phyloP scores from a whole-genome alignment of 805 yeast genomes.

The Hemisphaericaspora nanyangensis region DNA sequence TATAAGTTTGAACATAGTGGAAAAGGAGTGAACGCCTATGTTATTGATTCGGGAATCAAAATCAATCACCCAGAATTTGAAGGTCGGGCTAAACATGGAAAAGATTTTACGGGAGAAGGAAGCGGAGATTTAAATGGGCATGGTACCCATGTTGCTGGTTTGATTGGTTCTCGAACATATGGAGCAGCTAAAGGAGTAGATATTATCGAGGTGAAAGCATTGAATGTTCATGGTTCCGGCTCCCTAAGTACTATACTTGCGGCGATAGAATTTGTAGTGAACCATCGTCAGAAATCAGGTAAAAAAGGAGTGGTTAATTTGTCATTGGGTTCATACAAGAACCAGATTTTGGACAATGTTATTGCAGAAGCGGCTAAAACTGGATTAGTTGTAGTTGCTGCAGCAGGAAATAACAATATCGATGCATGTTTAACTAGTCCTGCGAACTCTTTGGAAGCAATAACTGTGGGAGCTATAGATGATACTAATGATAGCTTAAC shows the following conservation, averaged over 20 bases:
- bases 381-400: slow-evolving; percentile 71
- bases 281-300: slow-evolving; percentile 42
- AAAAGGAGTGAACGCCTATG: slow-evolving; percentile 63
- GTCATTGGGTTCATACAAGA: slow-evolving; percentile 73
- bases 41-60: slow-evolving; percentile 79
- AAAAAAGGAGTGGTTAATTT: slow-evolving; percentile 65
- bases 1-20: slow-evolving; percentile 51
- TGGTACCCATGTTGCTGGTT: slow-evolving; percentile 57
- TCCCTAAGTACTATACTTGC: slow-evolving; percentile 60
- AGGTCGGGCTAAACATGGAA: slow-evolving; percentile 57
- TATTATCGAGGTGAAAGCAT: slow-evolving; percentile 70
- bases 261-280: slow-evolving; percentile 65
- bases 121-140: slow-evolving; percentile 52
- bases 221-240: slow-evolving; percentile 68
- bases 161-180: slow-evolving; percentile 46
- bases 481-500: slow-evolving; percentile 70
- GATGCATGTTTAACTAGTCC: slow-evolving; percentile 87
- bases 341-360: slow-evolving; percentile 66
- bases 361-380: slow-evolving; percentile 68
- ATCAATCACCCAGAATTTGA: slow-evolving; percentile 59
- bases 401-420: slow-evolving; percentile 80
- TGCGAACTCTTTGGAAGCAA: slow-evolving; percentile 67
- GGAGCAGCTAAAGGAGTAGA: slow-evolving; percentile 55
- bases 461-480: slow-evolving; percentile 87
- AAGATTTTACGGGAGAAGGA: slow-evolving; percentile 59